Percentiles rank a stretch among this genome's conserved stretches.
phyloP scores from a whole-genome alignment of 257 asterid species.

The Capsicum baccatum region DNA sequence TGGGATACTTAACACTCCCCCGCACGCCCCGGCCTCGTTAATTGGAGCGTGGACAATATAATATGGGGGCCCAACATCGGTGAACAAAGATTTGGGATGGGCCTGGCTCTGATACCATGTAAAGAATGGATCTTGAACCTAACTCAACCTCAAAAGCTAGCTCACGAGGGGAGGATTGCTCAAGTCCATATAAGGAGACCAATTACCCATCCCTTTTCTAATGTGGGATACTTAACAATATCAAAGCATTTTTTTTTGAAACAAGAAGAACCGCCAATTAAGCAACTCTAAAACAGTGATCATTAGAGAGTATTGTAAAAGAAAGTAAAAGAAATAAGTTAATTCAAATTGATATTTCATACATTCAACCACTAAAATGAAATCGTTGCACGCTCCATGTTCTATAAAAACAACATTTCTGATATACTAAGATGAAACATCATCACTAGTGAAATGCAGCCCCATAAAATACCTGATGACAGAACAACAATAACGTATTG shows the following conservation, averaged over 20 bases:
- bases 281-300: background rate
- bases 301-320: background rate
- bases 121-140: too few relatives aligned
- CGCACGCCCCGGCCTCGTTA: too few relatives aligned
- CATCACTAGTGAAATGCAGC: background rate
- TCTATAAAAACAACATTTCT: background rate
- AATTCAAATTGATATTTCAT: slow-evolving; percentile 3
- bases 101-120: too few relatives aligned
- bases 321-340: background rate
- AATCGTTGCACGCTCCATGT: background rate
- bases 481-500: slow-evolving; percentile 87
- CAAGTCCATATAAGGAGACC: too few relatives aligned
- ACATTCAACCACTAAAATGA: slow-evolving; percentile 24
- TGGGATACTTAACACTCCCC: too few relatives aligned
- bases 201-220: too few relatives aligned
- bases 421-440: background rate
- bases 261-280: slow-evolving; percentile 7
- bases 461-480: slow-evolving; percentile 66
- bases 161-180: too few relatives aligned
- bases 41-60: too few relatives aligned
- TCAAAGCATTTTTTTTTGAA: background rate
- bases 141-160: too few relatives aligned
- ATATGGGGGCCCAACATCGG: too few relatives aligned
- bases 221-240: too few relatives aligned
- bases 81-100: too few relatives aligned